A percentile compares a stretch with the other conserved stretches of the same genome.
phyloP scores from a whole-genome alignment of 139 green algal genomes.

The Auxenochlorella protothecoides region DNA sequence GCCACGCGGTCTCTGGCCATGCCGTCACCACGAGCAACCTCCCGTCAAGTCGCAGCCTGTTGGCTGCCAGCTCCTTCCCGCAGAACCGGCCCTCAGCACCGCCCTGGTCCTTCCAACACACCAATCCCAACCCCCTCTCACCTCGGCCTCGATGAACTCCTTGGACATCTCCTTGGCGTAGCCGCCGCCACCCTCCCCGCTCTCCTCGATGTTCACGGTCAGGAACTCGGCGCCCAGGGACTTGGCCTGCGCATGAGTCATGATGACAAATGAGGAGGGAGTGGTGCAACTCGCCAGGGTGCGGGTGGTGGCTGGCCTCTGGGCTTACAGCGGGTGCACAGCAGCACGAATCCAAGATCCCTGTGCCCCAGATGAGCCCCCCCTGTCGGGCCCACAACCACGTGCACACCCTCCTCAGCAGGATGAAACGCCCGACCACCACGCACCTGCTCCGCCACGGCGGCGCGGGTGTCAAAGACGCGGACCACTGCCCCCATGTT shows the following conservation, averaged over 20 bases:
- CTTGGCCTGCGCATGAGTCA: slow-evolving; percentile 37
- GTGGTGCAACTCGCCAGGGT: no score
- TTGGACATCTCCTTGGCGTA: slow-evolving; percentile 80
- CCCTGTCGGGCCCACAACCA: background rate
- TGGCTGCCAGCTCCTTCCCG: no score
- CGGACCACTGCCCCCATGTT: slow-evolving; percentile 72
- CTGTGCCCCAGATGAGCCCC: no score
- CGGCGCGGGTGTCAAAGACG: slow-evolving; percentile 70
- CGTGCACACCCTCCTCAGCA: background rate
- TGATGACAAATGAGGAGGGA: no score
- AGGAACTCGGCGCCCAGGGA: slow-evolving; percentile 78
- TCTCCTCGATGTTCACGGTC: slow-evolving; percentile 66
- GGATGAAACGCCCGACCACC: no score
- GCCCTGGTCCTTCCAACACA: background rate
- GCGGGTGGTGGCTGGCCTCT: no score
- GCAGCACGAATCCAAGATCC: background rate
- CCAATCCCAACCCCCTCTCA: slow-evolving; percentile 7
- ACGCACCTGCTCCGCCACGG: slow-evolving; percentile 47
- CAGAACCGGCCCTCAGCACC: no score
- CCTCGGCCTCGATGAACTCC: slow-evolving; percentile 71
- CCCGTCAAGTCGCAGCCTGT: no score
- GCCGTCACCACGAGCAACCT: no score
- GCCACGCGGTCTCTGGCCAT: no score
- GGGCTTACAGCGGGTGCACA: background rate
- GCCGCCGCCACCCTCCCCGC: slow-evolving; percentile 56